Percentiles rank a stretch among this genome's conserved stretches.
phyloP scores from a whole-genome alignment of 805 yeast species.

The Blastobotrys peoriensis region DNA sequence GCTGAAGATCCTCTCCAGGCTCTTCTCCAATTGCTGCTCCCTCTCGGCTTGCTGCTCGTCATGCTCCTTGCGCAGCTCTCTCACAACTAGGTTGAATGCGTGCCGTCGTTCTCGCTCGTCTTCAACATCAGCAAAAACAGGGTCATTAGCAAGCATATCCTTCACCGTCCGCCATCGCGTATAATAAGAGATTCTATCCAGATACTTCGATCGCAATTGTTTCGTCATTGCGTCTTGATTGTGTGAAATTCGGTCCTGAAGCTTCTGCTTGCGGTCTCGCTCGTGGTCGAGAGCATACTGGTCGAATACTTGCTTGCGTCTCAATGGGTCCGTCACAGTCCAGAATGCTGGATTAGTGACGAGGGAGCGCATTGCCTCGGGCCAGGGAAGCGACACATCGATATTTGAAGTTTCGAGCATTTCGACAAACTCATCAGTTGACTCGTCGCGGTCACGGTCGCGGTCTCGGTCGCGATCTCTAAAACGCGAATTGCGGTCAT shows the following conservation, averaged over 20 bases:
- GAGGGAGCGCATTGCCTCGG: conserved; percentile 52
- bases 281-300: conserved; percentile 38
- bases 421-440: conserved; percentile 41
- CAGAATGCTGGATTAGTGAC: conserved; percentile 61
- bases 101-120: conserved; percentile 52
- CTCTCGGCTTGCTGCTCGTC: conserved; percentile 18
- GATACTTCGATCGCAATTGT: conserved; percentile 5
- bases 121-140: conserved; percentile 53
- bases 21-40: conserved; percentile 22
- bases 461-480: too few species aligned
- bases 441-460: conserved; percentile 32
- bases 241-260: not conserved
- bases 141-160: conserved; percentile 53
- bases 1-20: conserved; percentile 13
- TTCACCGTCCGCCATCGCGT: conserved; percentile 62
- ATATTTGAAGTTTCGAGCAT: conserved; percentile 53
- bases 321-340: conserved; percentile 55
- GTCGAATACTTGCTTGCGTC: conserved; percentile 58
- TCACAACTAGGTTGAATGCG: conserved; percentile 48
- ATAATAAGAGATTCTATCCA: conserved; percentile 36
- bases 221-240: conserved; percentile 16
- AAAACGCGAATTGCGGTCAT: not conserved
- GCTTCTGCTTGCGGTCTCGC: not conserved
- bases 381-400: conserved; percentile 73
- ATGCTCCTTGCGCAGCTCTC: conserved; percentile 31